Base-by-base conservation (phyloP, 805 yeast species). In the Zygosaccharomyces bailii region DNA sequence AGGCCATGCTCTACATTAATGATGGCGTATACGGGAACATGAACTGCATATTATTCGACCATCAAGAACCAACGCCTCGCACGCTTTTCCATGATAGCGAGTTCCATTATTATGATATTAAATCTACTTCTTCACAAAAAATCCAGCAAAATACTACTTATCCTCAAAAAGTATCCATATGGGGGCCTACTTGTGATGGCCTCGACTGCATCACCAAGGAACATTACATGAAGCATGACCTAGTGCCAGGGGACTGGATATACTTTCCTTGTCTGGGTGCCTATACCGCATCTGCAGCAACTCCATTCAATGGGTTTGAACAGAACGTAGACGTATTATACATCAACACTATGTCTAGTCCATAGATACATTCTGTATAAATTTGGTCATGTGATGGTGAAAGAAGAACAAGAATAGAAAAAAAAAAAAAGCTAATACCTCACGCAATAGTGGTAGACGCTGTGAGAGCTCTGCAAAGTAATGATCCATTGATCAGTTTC, bases 171-270 rank as follows among this genome's bases (percentile, higher is more conserved):
- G 83, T 76, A 42, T 86, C 96, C 3, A 75, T 93, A 48, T 91
- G 99, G 99, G 99, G 99, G 4, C 99, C 98, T 35, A 91, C 98
- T 14, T 91, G 99, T 69, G 99, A 91, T 67, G 97, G 97, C 2
- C 73, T 91, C 51, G 99, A 91, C 65, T 84, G 95, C 64, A 79
- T 91, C 46, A 64, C 84, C 14, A 63, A 71, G 37, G 71, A 69
- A 29, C 70, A 79, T 48, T 55, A 54, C 27, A 71, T 91, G 57
- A 72, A 81, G 14, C 72, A 75, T 43, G 79, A 80, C 31, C 80
- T 88, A 34, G 70, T 72, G 16, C 83, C 85, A 34, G 98, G 97
- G 6, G 98, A 91, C 64, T 91, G 98, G 98, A 62, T 91, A 45
- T 87, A 81, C 66, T 90, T 91, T 68, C 73, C 82, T 24, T 73